phyloP scores from a whole-genome alignment of 2,329 filamentous ascomycete species.

The Akanthomyces muscarius region DNA sequence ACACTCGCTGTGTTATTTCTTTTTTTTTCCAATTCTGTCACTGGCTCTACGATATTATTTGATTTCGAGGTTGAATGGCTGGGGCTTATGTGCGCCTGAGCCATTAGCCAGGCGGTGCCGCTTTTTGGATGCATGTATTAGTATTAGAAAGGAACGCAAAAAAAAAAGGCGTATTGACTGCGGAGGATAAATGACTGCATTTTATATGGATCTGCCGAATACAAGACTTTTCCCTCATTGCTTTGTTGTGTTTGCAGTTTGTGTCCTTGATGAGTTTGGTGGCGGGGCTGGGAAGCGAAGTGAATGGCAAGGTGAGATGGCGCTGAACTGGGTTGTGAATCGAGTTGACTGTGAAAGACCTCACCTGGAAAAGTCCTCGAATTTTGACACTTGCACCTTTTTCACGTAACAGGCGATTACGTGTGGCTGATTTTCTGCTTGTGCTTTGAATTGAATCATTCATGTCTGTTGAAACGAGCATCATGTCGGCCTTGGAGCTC shows the following conservation, averaged over 20 bases:
- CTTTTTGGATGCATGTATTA: slow-evolving; percentile 15
- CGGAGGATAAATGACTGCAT: neutral
- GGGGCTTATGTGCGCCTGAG: neutral
- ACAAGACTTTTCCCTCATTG: neutral
- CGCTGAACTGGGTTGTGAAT: neutral
- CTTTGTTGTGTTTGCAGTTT: neutral
- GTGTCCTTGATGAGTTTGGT: neutral
- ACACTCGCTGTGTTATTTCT: neutral
- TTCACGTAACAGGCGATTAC: neutral
- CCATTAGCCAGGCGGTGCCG: neutral
- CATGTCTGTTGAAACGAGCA: neutral
- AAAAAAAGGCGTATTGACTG: neutral
- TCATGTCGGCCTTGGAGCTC: neutral
- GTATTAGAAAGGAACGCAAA: slow-evolving; percentile 5
- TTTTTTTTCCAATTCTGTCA: neutral
- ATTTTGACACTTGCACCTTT: neutral
- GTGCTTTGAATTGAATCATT: neutral
- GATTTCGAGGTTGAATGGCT: neutral
- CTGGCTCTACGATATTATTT: neutral
- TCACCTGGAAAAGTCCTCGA: too few species aligned
- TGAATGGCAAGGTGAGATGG: slow-evolving; percentile 1
- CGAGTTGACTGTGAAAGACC: neutral
- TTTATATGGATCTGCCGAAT: slow-evolving; percentile 10
- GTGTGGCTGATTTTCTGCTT: neutral
- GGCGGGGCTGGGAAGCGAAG: neutral